A percentile compares a stretch with the other conserved stretches of the same genome.
These are phyloP conservation scores for Aspergillus sp. DNA, from an alignment of 2,329 filamentous ascomycete genomes.

Conservation along the genomic window DNA sequence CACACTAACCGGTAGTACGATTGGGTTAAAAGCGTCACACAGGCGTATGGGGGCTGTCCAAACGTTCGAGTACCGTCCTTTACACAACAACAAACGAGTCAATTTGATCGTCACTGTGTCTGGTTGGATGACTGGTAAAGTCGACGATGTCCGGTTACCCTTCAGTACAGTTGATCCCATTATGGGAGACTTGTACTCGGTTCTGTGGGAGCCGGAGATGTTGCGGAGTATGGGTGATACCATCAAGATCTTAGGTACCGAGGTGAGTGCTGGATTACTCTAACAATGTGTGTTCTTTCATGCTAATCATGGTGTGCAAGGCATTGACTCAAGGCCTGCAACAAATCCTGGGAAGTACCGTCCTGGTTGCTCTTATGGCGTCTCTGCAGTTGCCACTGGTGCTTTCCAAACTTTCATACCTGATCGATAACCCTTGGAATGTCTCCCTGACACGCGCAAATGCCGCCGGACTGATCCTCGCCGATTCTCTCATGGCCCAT, in stretches of 20 bases:
- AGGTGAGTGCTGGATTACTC: conserved; percentile 56
- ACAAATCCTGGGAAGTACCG: conserved; percentile 87
- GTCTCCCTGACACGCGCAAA: conserved; percentile 92
- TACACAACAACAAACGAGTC: conserved; percentile 97
- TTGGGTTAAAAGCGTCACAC: conserved; percentile 81
- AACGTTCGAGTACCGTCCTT: conserved; percentile 93
- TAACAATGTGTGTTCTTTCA: background rate
- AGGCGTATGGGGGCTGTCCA: conserved; percentile 86
- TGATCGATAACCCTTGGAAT: conserved; percentile 98
- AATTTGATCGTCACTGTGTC: conserved; percentile 94
- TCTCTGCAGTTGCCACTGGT: conserved; percentile 89
- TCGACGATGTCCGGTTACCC: conserved; percentile 92
- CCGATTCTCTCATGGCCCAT: conserved; percentile 87
- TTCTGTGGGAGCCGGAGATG: conserved; percentile 98
- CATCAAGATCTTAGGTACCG: conserved; percentile 95
- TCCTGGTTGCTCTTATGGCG: conserved; percentile 86
- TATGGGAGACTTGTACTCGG: conserved; percentile 97
- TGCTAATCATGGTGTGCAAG: conserved; percentile 46
- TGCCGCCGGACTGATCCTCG: conserved; percentile 84
- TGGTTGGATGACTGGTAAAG: conserved; percentile 97
- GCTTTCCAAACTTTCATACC: conserved; percentile 87
- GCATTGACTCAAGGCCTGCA: conserved; percentile 94
- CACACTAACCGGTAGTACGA: conserved; percentile 80
- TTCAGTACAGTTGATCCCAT: conserved; percentile 95
- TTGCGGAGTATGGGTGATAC: conserved; percentile 96